phyloP scores from a whole-genome alignment of 2,329 filamentous ascomycete genomes.

The Cercospora brassicicola region DNA sequence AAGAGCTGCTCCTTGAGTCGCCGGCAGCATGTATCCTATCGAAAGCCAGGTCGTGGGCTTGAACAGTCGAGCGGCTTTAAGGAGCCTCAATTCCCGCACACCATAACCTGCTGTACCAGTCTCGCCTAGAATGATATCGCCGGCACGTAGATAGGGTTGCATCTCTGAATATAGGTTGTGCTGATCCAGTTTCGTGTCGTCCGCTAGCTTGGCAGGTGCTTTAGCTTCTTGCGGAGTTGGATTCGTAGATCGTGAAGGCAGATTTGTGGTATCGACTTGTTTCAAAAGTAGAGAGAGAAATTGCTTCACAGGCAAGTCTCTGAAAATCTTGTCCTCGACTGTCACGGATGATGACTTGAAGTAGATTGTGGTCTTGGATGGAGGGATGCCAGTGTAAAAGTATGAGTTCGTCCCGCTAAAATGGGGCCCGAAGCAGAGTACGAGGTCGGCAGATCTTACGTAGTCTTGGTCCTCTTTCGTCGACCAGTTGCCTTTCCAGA shows the following conservation, averaged over 20 bases:
- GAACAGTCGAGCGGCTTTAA: constrained; percentile 69
- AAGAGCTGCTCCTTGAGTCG: constrained; percentile 69
- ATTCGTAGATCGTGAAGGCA: neutral
- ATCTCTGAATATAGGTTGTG: constrained; percentile 13
- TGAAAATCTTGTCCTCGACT: constrained; percentile 34
- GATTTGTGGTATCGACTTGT: constrained; percentile 8
- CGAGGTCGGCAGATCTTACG: constrained; percentile 18
- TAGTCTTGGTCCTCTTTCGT: constrained; percentile 14
- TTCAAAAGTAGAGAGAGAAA: constrained; percentile 13
- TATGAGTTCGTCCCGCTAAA: constrained; percentile 37
- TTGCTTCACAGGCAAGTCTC: constrained; percentile 18
- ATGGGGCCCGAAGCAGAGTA: constrained; percentile 21
- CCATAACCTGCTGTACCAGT: constrained; percentile 88
- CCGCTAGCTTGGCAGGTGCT: neutral
- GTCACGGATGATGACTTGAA: constrained; percentile 40
- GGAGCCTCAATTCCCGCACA: constrained; percentile 81
- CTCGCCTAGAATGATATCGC: constrained; percentile 80
- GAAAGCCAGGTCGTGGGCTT: constrained; percentile 74
- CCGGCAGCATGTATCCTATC: constrained; percentile 65
- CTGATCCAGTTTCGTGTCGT: constrained; percentile 3
- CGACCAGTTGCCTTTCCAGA: constrained; percentile 47
- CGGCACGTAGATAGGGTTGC: constrained; percentile 6
- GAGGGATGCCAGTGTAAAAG: constrained; percentile 43
- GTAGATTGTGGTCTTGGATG: constrained; percentile 38
- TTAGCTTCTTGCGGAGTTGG: neutral